Evolutionary conservation across 306 rosid genomes (phyloP).

Genomic region (Pyrus pyrifolia): DNA sequence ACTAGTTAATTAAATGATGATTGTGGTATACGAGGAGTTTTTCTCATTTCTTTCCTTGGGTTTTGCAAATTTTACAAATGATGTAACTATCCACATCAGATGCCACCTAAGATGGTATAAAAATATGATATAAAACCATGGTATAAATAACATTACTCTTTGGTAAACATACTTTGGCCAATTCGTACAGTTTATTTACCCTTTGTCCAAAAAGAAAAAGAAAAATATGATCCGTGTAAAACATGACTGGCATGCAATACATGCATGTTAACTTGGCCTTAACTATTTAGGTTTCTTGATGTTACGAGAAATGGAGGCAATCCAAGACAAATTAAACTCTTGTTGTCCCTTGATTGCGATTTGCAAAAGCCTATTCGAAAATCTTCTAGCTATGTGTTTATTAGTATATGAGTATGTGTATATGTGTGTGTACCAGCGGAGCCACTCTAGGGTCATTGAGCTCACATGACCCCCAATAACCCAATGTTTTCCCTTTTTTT

Average conservation of each 20-base stretch:
- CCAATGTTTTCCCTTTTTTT: too few relatives aligned
- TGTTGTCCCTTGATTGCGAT: neutral
- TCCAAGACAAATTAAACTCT: neutral
- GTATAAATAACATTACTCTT: too few relatives aligned
- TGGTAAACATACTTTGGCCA: neutral
- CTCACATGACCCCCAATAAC: too few relatives aligned
- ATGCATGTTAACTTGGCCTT: neutral
- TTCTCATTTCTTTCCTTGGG: too few relatives aligned
- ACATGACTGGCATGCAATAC: neutral
- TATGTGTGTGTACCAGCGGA: too few relatives aligned
- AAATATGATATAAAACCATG: too few relatives aligned
- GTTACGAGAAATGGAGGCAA: neutral
- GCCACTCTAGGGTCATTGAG: too few relatives aligned
- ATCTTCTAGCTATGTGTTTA: neutral
- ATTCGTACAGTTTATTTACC: neutral
- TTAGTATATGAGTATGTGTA: neutral
- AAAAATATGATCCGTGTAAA: neutral
- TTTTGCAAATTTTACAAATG: too few relatives aligned
- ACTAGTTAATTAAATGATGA: too few relatives aligned
- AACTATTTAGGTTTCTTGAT: neutral
- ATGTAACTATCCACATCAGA: too few relatives aligned
- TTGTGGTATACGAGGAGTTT: too few relatives aligned
- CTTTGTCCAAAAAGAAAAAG: neutral
- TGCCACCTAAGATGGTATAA: too few relatives aligned
- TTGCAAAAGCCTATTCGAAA: neutral